Percentiles rank a stretch among this genome's conserved stretches.
These are phyloP conservation scores for Gossypium davidsonii DNA, from an alignment of 441 rosid genomes.

Conservation along the genomic window DNA sequence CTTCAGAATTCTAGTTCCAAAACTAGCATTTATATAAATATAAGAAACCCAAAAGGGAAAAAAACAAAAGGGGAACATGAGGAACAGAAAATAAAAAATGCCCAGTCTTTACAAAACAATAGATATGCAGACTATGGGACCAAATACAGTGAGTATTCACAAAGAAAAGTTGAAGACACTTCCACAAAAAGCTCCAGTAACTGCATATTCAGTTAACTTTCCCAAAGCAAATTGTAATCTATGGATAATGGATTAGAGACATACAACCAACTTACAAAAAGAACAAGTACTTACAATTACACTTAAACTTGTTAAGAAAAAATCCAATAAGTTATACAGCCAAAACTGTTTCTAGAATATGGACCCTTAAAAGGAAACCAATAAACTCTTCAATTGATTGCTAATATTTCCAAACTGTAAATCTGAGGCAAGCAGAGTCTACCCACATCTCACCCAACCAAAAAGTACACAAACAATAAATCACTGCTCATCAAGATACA, in stretches of 20 bases:
- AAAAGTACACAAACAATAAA: background rate
- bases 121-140: background rate
- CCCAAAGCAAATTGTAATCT: background rate
- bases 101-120: background rate
- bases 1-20: background rate
- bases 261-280: background rate
- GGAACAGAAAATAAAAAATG: background rate
- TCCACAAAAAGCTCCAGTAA: background rate
- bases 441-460: background rate
- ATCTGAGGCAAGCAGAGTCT: background rate
- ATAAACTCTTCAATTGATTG: background rate
- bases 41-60: background rate
- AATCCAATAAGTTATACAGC: background rate
- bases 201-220: background rate
- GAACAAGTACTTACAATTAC: background rate
- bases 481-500: background rate
- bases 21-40: background rate
- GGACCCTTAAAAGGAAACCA: background rate
- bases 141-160: background rate
- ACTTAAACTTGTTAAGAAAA: background rate
- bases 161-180: conserved; percentile 1
- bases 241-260: background rate
- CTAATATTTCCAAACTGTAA: background rate
- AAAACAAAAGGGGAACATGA: background rate
- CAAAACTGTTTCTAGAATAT: background rate